phyloP scores from a whole-genome alignment of 495 filamentous ascomycete species.

The Penicillium angulare region DNA sequence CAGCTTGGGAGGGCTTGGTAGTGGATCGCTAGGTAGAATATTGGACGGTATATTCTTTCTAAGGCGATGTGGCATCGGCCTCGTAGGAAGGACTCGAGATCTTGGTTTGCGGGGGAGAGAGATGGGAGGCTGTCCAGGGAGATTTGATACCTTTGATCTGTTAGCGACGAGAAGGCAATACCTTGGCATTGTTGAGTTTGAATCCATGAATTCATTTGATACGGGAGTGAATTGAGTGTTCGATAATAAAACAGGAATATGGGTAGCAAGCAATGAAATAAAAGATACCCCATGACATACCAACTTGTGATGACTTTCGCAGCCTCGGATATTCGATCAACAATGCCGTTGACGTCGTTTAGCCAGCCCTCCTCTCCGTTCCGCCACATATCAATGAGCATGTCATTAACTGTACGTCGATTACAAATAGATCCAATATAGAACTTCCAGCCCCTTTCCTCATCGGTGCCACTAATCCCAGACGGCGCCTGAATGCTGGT shows the following conservation, averaged over 20 bases:
- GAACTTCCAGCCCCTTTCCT: slow-evolving; percentile 26
- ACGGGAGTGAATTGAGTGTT: no score
- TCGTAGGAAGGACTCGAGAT: slow-evolving; percentile 18
- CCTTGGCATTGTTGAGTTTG: not conserved
- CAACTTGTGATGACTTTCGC: slow-evolving; percentile 18
- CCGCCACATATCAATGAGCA: slow-evolving; percentile 26
- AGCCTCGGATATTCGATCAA: slow-evolving; percentile 14
- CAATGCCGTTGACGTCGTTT: slow-evolving; percentile 11
- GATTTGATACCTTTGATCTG: slow-evolving; percentile 17
- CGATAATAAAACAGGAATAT: no score
- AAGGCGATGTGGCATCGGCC: slow-evolving; percentile 16
- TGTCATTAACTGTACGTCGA: slow-evolving; percentile 27
- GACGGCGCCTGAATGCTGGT: not conserved
- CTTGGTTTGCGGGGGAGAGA: slow-evolving; percentile 9
- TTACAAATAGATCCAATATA: slow-evolving; percentile 28
- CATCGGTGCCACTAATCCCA: slow-evolving; percentile 14
- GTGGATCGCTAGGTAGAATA: slow-evolving; percentile 26
- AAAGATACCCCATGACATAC: slow-evolving; percentile 4
- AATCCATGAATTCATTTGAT: no score
- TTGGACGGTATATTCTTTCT: slow-evolving; percentile 26
- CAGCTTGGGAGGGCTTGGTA: slow-evolving; percentile 17
- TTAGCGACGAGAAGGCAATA: not conserved
- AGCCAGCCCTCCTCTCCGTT: slow-evolving; percentile 21
- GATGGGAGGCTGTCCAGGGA: slow-evolving; percentile 5
- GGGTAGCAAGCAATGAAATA: no score